Conservation (phyloP, 192 early-diverging fungal genomes). For the Mortierella hygrophila region DNA sequence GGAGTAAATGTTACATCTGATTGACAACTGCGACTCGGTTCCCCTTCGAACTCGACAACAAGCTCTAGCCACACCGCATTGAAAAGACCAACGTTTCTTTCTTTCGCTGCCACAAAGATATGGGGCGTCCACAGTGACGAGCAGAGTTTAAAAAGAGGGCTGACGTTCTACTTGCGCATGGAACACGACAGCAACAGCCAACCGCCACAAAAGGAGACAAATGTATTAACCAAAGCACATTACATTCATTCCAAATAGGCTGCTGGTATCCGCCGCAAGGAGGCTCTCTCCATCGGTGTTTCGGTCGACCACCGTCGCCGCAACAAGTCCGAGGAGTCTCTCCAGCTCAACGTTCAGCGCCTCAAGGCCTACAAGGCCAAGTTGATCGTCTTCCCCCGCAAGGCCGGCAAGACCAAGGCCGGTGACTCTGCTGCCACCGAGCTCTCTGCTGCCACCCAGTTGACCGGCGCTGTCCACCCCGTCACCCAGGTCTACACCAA, state of each 20-base stretch:
- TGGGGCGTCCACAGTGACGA: too few relatives aligned
- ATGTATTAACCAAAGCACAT: not conserved
- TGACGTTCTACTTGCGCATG: not conserved
- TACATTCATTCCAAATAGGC: constrained; percentile 62
- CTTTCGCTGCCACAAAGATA: not conserved
- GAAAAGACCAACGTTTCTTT: not conserved
- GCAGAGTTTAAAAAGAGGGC: not conserved
- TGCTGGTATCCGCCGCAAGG: constrained; percentile 93
- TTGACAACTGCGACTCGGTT: not conserved
- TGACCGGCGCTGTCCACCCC: constrained; percentile 74
- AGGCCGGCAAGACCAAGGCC: constrained; percentile 89
- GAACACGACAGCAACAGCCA: not conserved
- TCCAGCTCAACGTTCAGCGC: constrained; percentile 93
- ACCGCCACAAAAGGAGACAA: not conserved
- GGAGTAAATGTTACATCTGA: not conserved
- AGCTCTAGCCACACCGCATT: not conserved
- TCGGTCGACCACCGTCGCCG: constrained; percentile 96
- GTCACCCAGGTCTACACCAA: constrained; percentile 68
- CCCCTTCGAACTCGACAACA: not conserved
- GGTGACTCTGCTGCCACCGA: constrained; percentile 74
- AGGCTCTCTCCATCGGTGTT: constrained; percentile 95
- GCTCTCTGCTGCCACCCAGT: constrained; percentile 72
- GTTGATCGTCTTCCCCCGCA: constrained; percentile 97
- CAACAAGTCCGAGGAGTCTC: constrained; percentile 96
- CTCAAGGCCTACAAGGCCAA: constrained; percentile 94